Percentiles rank a stretch among this genome's conserved stretches.
Evolutionary conservation across 495 filamentous ascomycete species (phyloP).

Genomic region (Aspergillus mulundensis): DNA sequence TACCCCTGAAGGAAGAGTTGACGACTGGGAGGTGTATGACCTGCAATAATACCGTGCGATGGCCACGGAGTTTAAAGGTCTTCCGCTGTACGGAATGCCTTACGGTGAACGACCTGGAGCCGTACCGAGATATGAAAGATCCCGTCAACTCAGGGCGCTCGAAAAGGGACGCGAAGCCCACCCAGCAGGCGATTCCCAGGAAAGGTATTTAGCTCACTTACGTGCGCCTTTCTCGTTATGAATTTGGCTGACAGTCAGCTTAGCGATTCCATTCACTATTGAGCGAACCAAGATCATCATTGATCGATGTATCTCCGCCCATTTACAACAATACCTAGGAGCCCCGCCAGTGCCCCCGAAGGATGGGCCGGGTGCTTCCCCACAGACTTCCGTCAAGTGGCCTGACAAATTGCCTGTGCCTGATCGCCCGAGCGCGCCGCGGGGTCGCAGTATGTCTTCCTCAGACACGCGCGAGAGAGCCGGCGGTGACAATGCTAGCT

Average conservation of each 20-base stretch:
- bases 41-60: conserved; percentile 75
- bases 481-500: conserved; percentile 2
- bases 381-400: conserved; percentile 5
- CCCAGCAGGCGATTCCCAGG: conserved; percentile 16
- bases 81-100: conserved; percentile 85
- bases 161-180: conserved; percentile 11
- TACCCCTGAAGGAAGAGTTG: conserved; percentile 33
- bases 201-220: conserved; percentile 19
- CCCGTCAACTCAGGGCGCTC: conserved; percentile 13
- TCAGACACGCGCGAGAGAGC: conserved; percentile 20
- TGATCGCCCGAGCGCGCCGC: conserved; percentile 17
- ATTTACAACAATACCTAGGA: conserved; percentile 41
- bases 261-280: conserved; percentile 40
- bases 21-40: conserved; percentile 76
- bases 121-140: conserved; percentile 28
- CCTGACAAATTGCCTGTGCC: conserved; percentile 22
- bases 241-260: conserved; percentile 1
- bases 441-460: conserved; percentile 30
- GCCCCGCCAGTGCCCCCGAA: conserved; percentile 15
- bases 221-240: not conserved
- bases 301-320: conserved; percentile 49
- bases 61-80: conserved; percentile 69
- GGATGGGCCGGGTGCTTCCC: conserved; percentile 11
- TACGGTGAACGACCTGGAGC: conserved; percentile 79
- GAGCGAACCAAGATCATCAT: conserved; percentile 49